Conservation (phyloP, 805 yeast species). For the Pichia californica region DNA sequence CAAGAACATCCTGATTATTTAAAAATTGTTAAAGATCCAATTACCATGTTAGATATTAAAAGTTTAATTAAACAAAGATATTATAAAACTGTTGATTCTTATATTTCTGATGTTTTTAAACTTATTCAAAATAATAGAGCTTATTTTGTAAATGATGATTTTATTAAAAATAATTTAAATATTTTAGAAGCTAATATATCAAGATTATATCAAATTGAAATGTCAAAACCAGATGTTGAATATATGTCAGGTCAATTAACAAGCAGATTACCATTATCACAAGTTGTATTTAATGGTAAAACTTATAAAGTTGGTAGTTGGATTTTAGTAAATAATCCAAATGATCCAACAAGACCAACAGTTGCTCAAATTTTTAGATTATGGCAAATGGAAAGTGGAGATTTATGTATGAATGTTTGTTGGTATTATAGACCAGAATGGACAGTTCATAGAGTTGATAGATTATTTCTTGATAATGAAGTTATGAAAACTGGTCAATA, state of each 20-base stretch:
- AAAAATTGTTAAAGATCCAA: constrained; percentile 48
- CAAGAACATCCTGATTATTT: constrained; percentile 51
- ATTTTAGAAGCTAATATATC: constrained; percentile 57
- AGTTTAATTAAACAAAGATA: constrained; percentile 80
- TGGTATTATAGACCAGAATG: constrained; percentile 98
- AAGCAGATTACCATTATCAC: constrained; percentile 57
- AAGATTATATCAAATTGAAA: constrained; percentile 55
- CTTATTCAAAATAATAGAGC: constrained; percentile 70
- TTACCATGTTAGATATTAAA: constrained; percentile 66
- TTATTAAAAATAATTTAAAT: constrained; percentile 54
- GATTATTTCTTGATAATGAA: constrained; percentile 87
- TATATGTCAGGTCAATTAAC: constrained; percentile 53
- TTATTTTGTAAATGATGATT: constrained; percentile 53
- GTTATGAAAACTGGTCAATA: constrained; percentile 96
- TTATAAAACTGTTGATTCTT: constrained; percentile 68
- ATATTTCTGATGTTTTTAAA: constrained; percentile 67
- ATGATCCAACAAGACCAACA: constrained; percentile 84
- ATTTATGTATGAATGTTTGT: constrained; percentile 86
- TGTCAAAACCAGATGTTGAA: constrained; percentile 76
- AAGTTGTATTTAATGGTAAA: constrained; percentile 70
- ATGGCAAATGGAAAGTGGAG: constrained; percentile 77
- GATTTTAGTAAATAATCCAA: constrained; percentile 82
- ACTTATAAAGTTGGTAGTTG: constrained; percentile 87
- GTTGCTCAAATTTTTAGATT: constrained; percentile 90
- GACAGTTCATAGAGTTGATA: constrained; percentile 88